Evolutionary conservation across 805 yeast genomes (phyloP), one percentile per base, ranked within the genome.

Genomic region (Lipomyces yamanashiensis): DNA sequence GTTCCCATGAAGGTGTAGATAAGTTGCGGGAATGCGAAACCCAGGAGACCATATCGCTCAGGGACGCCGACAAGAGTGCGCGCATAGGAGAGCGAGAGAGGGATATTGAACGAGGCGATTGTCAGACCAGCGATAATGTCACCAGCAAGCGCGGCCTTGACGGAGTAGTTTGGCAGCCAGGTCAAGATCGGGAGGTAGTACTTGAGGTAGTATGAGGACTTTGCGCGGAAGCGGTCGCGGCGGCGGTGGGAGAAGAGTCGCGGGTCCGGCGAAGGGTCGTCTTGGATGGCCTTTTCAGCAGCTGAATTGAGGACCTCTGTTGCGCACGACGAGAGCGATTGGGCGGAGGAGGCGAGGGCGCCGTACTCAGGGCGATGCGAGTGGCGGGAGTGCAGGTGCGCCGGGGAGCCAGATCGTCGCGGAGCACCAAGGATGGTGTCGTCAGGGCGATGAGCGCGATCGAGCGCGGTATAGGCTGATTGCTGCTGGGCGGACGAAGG

Each of bases 31-130:
- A 89, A 79, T 0, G 90, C 86, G 54, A 91, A 80, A 0, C 92
- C 90, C 67, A 87, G 83, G 8, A 92, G 78, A 0, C 97, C 97
- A 67, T 88, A 85, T 1, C 88, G 75, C 0, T 96, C 90, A 10
- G 95, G 93, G 12, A 90, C 87, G 70, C 87, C 90, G 1, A 96
- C 96, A 51, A 92, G 79, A 0, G 96, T 87, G 0, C 90, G 87
- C 2, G 97, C 95, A 71, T 88, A 88, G 1, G 89, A 84, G 82
- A 87, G 81, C n/a, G 92, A 88, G 59, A 93, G 78, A 0, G 99
- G 98, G 54, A 93, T 85, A 74, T 92, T 98, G 76, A 92, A 93
- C 4, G 95, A 87, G 0, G 97, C 97, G 41, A 92, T 75, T 0
- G 98, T 87, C 4, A 91, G 71, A 0, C 99, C 98, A 1, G 97